Base-by-base conservation (phyloP, 495 filamentous ascomycete species). In the Podospora australis region DNA sequence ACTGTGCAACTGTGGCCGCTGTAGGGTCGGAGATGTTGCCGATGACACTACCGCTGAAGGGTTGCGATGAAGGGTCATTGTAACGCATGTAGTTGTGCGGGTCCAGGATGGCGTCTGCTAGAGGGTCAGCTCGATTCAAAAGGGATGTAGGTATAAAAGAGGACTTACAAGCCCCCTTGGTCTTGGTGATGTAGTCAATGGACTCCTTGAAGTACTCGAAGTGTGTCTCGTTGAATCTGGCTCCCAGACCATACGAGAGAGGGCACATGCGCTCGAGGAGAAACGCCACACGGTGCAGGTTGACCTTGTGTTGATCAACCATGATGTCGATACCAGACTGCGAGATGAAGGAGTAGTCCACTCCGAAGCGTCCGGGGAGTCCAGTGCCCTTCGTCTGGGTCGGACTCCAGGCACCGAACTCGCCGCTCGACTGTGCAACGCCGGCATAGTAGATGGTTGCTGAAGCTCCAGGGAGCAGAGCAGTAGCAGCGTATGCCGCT, bases 41-140 rank as follows among this genome's bases (percentile, higher is more conserved):
- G 50, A 78, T 77, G 30, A 78, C 66, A 57, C 69, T 71, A 47
- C 74, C 66, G 39, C 58, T 64, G 49, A 63, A 66, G 16, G 75
- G 72, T 58, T 78, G 73, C 28, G 69, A 67, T 7, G 65, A 72
- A 3, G 74, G 72, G 51, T 77, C 63, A 58, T 77, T 75, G 60
- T 75, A 77, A 6, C 73, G 65, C 73, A 76, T 77, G 62, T 77
- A 77, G 53, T 75, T 77, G 63, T 78, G 75, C 16, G 72, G 72
- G 52, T 78, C 74, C n/a, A 77, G 54, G 54, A 76, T 78, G 14
- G 62, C 65, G 49, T 78, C 65, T 50, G 44, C 8, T 11, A 22
- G 14, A 3, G 19, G n/a, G 14, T 21, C 20, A 8, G 19, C 13
- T 4, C 20, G 6, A 17, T 40, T 23, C 8, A 28, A 21, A 11